Conservation (phyloP, 2,329 filamentous ascomycete genomes). For the Trichoderma sp. region DNA sequence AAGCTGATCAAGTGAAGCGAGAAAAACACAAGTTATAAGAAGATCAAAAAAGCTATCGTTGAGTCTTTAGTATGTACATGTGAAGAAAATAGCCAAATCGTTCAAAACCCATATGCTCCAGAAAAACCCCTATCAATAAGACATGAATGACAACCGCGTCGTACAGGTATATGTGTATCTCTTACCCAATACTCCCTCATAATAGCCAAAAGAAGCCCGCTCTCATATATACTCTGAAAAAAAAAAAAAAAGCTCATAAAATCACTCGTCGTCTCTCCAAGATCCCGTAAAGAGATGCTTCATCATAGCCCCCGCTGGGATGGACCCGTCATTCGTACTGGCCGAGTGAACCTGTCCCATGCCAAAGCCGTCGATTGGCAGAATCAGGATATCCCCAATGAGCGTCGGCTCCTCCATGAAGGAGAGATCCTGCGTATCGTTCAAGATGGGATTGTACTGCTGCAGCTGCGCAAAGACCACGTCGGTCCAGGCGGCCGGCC, state of each 20-base stretch:
- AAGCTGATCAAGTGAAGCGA: neutral
- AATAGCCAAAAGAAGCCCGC: neutral
- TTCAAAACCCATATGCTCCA: neutral
- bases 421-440: constrained; percentile 22
- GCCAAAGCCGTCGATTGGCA: constrained; percentile 35
- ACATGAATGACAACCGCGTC: neutral
- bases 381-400: constrained; percentile 30
- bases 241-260: neutral
- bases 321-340: constrained; percentile 34
- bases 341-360: constrained; percentile 35
- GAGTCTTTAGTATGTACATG: neutral
- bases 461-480: constrained; percentile 26
- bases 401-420: constrained; percentile 27
- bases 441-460: constrained; percentile 22
- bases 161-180: neutral
- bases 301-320: constrained; percentile 33
- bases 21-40: neutral
- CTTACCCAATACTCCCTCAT: neutral
- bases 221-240: neutral
- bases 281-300: constrained; percentile 32
- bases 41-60: neutral
- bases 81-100: neutral
- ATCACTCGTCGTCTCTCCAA: constrained; percentile 24
- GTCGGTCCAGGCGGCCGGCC: constrained; percentile 27
- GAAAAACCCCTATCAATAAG: neutral